phyloP scores from a whole-genome alignment of 768 basidiomycete genomes.

The Suillus fuscotomentosus region DNA sequence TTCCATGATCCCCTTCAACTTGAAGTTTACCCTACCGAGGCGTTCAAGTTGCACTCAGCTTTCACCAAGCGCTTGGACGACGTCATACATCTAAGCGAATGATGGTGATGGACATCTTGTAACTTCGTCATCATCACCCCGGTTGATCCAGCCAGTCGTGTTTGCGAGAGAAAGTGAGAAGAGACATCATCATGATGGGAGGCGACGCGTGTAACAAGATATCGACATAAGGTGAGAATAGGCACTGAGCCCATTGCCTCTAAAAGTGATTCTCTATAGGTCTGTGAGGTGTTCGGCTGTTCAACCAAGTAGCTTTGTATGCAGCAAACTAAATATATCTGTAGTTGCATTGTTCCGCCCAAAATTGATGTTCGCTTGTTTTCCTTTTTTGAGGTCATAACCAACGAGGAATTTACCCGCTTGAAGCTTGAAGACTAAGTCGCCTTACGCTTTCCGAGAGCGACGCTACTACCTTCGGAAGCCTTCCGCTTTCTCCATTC shows the following conservation, averaged over 20 bases:
- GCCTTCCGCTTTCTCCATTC: slow-evolving; percentile 71
- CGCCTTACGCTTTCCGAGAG: slow-evolving; percentile 1
- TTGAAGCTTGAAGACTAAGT: not conserved
- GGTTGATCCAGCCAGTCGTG: too few species aligned
- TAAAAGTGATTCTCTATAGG: not conserved
- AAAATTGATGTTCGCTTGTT: not conserved
- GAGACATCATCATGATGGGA: not conserved
- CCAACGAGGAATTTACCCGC: not conserved
- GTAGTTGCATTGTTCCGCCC: not conserved
- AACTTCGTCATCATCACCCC: too few species aligned
- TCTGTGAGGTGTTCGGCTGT: not conserved
- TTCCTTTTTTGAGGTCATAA: not conserved
- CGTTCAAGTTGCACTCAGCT: too few species aligned
- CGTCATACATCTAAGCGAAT: too few species aligned
- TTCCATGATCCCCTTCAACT: too few species aligned
- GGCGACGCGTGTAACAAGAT: not conserved
- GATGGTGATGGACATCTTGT: too few species aligned
- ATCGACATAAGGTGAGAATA: not conserved
- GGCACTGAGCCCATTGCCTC: not conserved
- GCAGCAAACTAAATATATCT: not conserved
- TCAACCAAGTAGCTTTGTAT: not conserved
- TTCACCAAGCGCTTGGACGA: too few species aligned
- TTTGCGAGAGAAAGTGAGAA: not conserved
- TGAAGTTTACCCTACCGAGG: too few species aligned
- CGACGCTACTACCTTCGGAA: slow-evolving; percentile 27